A percentile compares a stretch with the other conserved stretches of the same genome.
Evolutionary conservation across 2,329 filamentous ascomycete genomes (phyloP).

Genomic region (Penicillium sp.): DNA sequence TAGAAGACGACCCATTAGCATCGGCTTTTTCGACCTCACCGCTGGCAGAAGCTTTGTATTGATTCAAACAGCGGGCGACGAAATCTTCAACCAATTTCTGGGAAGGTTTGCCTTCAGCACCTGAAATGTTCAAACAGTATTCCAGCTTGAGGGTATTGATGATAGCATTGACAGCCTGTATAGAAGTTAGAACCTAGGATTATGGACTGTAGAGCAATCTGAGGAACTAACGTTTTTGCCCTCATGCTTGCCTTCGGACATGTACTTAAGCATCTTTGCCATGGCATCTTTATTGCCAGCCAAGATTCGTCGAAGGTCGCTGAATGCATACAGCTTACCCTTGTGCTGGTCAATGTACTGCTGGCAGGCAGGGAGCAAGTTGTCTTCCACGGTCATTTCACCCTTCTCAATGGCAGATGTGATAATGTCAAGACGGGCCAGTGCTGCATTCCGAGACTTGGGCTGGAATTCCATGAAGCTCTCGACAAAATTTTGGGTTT

Average conservation of each 20-base stretch:
- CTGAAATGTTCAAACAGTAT: constrained; percentile 42
- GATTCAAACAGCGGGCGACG: constrained; percentile 39
- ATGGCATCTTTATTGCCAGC: constrained; percentile 26
- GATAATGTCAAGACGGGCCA: constrained; percentile 38
- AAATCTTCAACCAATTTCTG: constrained; percentile 37
- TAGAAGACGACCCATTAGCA: constrained; percentile 26
- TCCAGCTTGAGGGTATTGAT: constrained; percentile 48
- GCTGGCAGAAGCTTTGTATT: constrained; percentile 28
- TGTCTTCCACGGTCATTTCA: constrained; percentile 26
- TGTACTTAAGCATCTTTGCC: constrained; percentile 30
- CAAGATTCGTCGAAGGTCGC: constrained; percentile 42
- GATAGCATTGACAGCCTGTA: constrained; percentile 29
- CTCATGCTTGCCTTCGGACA: constrained; percentile 17
- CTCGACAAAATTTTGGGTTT: constrained; percentile 36
- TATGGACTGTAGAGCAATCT: neutral
- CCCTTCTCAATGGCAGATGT: constrained; percentile 28
- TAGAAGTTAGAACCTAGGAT: constrained; percentile 2
- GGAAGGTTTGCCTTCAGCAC: constrained; percentile 26
- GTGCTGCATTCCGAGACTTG: constrained; percentile 44
- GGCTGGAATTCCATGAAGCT: constrained; percentile 35
- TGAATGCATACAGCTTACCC: constrained; percentile 48
- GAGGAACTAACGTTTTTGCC: constrained; percentile 25
- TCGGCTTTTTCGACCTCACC: constrained; percentile 13
- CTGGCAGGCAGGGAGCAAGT: constrained; percentile 38
- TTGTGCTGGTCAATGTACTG: constrained; percentile 44